phyloP scores from a whole-genome alignment of 805 yeast genomes.

The Wickerhamiella vanderwaltii region DNA sequence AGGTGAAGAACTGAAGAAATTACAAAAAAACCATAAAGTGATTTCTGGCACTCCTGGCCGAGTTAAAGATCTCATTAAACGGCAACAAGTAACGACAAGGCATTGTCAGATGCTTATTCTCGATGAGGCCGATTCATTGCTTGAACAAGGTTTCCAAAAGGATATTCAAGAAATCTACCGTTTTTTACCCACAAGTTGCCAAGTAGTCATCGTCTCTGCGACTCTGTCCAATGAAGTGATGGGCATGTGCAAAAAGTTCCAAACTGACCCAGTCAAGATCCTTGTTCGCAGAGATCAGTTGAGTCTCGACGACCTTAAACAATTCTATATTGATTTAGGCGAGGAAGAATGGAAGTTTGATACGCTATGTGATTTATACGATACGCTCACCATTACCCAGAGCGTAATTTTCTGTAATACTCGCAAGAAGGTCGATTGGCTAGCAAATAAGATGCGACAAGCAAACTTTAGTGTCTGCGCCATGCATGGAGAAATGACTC shows the following conservation, averaged over 20 bases:
- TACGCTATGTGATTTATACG: constrained; percentile 87
- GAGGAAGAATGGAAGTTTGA: constrained; percentile 92
- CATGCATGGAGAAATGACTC: constrained; percentile 96
- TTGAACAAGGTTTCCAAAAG: constrained; percentile 87
- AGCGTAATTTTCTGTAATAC: constrained; percentile 98
- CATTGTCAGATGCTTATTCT: constrained; percentile 75
- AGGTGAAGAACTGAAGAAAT: constrained; percentile 59
- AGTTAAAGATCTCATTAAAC: constrained; percentile 78
- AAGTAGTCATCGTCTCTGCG: constrained; percentile 90
- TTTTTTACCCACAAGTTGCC: constrained; percentile 69
- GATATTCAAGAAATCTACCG: constrained; percentile 89
- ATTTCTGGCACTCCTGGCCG: constrained; percentile 98
- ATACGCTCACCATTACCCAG: constrained; percentile 88
- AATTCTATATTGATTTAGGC: constrained; percentile 80
- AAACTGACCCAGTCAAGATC: constrained; percentile 86
- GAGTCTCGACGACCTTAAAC: constrained; percentile 88
- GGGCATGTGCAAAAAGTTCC: constrained; percentile 84
- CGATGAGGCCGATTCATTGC: constrained; percentile 95
- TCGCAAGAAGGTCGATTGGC: constrained; percentile 85
- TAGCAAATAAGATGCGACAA: constrained; percentile 63
- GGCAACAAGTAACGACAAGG: constrained; percentile 63
- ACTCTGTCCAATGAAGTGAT: constrained; percentile 86
- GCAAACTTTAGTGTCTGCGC: constrained; percentile 85
- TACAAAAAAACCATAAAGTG: constrained; percentile 64
- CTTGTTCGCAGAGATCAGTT: constrained; percentile 90